These are phyloP conservation scores for Gymnopilus junonius DNA, from an alignment of 768 basidiomycete genomes.

Conservation along the genomic window DNA sequence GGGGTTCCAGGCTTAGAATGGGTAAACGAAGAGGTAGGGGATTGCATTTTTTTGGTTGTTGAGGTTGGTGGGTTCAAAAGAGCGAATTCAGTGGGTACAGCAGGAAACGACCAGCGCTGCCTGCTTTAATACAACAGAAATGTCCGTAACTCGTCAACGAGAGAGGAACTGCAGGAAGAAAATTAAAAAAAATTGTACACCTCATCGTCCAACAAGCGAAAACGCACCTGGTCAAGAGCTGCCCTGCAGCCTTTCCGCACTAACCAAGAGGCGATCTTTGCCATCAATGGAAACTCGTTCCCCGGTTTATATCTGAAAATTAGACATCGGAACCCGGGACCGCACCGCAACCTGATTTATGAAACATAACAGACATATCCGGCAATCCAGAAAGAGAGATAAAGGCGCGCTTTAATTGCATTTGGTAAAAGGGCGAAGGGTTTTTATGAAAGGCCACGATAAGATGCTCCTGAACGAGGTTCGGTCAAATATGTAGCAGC, in stretches of 20 bases:
- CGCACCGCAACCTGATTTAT: slow-evolving; percentile 3
- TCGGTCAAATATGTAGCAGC: neutral
- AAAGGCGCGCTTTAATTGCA: neutral
- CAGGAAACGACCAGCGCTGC: slow-evolving; percentile 22
- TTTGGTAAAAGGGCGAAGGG: slow-evolving; percentile 8
- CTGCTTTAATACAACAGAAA: slow-evolving; percentile 11
- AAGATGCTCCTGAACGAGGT: neutral
- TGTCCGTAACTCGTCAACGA: slow-evolving; percentile 16
- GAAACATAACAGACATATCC: neutral
- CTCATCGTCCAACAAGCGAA: neutral
- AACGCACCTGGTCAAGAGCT: slow-evolving; percentile 19
- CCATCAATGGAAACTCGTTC: slow-evolving; percentile 6
- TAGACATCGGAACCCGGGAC: neutral
- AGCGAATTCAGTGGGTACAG: slow-evolving; percentile 18
- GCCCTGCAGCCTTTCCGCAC: slow-evolving; percentile 13
- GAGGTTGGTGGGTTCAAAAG: slow-evolving; percentile 8
- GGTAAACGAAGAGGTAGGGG: slow-evolving; percentile 15
- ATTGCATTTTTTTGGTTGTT: slow-evolving; percentile 18
- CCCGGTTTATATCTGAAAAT: slow-evolving; percentile 1
- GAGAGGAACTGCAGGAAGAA: slow-evolving; percentile 4
- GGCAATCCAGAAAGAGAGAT: neutral
- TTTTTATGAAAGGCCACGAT: neutral
- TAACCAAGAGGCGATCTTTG: neutral
- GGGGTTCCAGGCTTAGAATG: slow-evolving; percentile 12
- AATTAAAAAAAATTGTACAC: slow-evolving; percentile 18